These are phyloP conservation scores for Trichoderma sp. DNA, from an alignment of 2,329 filamentous ascomycete genomes.

Conservation along the genomic window DNA sequence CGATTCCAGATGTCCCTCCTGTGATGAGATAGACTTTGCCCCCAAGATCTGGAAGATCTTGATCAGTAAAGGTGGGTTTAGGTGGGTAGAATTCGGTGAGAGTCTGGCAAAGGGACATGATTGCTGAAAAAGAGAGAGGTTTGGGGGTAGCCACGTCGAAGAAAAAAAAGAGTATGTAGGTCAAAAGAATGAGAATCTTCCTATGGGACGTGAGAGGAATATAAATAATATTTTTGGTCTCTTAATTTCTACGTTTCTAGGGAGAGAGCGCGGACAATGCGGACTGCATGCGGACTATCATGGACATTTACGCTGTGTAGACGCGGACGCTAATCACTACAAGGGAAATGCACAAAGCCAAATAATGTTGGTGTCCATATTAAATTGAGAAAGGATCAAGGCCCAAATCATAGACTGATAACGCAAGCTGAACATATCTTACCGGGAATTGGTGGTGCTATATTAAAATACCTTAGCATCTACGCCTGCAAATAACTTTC, in stretches of 20 bases:
- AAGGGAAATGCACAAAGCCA: no score
- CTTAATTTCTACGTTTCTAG: fast-evolving
- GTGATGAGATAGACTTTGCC: background rate
- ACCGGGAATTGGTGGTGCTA: no score
- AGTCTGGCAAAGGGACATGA: background rate
- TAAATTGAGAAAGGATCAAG: no score
- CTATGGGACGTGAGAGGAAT: background rate
- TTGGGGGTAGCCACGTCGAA: no score
- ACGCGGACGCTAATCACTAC: background rate
- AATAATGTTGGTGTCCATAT: no score
- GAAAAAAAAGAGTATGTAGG: background rate
- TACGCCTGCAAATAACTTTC: no score
- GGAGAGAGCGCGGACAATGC: background rate
- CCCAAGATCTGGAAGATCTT: background rate
- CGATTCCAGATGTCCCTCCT: background rate
- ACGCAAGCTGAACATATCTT: no score
- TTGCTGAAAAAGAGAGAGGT: background rate
- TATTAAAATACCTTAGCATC: no score
- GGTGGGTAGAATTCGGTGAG: background rate
- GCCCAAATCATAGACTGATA: no score
- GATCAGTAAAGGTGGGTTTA: background rate
- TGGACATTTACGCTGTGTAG: background rate
- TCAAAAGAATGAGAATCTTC: background rate
- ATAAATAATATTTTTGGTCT: background rate
- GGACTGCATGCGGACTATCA: background rate